Evolutionary conservation across 2,329 filamentous ascomycete species (phyloP), one percentile per base, ranked within the genome.

Genomic region (Parascedosporium putredinis): DNA sequence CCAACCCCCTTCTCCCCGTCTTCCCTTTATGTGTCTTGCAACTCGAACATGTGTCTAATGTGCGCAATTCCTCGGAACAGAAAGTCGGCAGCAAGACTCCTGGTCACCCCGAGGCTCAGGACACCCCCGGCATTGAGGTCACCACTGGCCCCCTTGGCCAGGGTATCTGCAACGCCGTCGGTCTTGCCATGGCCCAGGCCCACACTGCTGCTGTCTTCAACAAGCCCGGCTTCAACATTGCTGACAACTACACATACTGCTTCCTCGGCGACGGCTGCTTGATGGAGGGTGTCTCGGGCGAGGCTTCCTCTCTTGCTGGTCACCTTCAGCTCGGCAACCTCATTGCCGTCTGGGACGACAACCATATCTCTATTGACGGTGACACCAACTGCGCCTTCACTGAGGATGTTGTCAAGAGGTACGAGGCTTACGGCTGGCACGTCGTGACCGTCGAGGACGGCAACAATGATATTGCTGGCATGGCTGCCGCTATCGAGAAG

Each of bases 221-320:
- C 84, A 96, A 94, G 81, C 87, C 90, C 58, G 88, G 85, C 56
- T 97, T 85, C 70, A 83, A 89, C 58, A 73, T 98, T 51, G 73
- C 95, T 71, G 85, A 94, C 81, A 96, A 97, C 84, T 82, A 96
- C 81, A 98, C 93, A 67, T 98, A 90, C 75, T 74, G 70, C 71
- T 95, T 97, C 81, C 87, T 98, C 66, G 93, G 93, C 67, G 93
- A 98, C 77, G 93, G 93, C 59, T 98, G 93, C 73, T 81, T 94
- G 72, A 94, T 95, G 90, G 93, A 98, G 78, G 93, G 93, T 78
- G 79, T 98, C 74, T 88, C 93, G 58, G 81, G 81, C 65, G 93
- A 98, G 77, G 91, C 93, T 62, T 88, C 79, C 60, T 95, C 89
- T 54, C 79, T 89, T 59, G 93, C 93, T 59, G 93, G 93, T 65